Percentiles rank a stretch among this genome's conserved stretches.
These are phyloP conservation scores for Monilinia polystroma DNA, from an alignment of 2,329 filamentous ascomycete genomes.

Conservation along the genomic window DNA sequence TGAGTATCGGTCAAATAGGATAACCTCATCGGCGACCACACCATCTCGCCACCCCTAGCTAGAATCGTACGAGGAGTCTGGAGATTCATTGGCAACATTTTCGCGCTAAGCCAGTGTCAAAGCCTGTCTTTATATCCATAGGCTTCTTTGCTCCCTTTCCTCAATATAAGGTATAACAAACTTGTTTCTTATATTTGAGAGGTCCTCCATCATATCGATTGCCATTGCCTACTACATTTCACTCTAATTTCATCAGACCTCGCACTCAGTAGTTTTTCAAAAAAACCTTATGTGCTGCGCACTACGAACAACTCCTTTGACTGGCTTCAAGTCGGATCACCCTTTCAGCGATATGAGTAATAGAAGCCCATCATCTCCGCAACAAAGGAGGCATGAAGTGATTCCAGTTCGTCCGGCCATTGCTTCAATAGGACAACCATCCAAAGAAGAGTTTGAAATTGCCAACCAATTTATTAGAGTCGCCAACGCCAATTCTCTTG, in stretches of 20 bases:
- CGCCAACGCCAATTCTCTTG: slow-evolving; percentile 29
- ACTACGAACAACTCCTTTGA: slow-evolving; percentile 30
- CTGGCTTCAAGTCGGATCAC: slow-evolving; percentile 38
- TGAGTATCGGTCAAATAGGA: not conserved
- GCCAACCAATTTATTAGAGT: slow-evolving; percentile 33
- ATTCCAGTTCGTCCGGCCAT: slow-evolving; percentile 30
- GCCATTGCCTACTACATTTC: not conserved
- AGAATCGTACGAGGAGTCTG: not conserved
- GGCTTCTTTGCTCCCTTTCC: not conserved
- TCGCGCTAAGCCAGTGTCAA: not conserved
- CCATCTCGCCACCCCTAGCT: not conserved
- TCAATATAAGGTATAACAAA: not conserved
- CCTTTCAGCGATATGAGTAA: slow-evolving; percentile 31
- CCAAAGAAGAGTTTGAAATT: slow-evolving; percentile 35
- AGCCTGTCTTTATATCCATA: not conserved
- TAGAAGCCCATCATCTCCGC: slow-evolving; percentile 28
- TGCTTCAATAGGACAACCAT: slow-evolving; percentile 29
- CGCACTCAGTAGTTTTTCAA: not conserved
- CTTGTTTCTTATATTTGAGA: not conserved
- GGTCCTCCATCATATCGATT: not conserved
- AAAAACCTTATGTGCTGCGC: slow-evolving; percentile 34
- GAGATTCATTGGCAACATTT: not conserved
- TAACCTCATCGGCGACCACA: slow-evolving; percentile 17
- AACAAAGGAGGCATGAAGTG: slow-evolving; percentile 29
- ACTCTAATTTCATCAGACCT: not conserved